A percentile compares a stretch with the other conserved stretches of the same genome.
Conservation (phyloP, 768 basidiomycete genomes). For the Boletus edulis region DNA sequence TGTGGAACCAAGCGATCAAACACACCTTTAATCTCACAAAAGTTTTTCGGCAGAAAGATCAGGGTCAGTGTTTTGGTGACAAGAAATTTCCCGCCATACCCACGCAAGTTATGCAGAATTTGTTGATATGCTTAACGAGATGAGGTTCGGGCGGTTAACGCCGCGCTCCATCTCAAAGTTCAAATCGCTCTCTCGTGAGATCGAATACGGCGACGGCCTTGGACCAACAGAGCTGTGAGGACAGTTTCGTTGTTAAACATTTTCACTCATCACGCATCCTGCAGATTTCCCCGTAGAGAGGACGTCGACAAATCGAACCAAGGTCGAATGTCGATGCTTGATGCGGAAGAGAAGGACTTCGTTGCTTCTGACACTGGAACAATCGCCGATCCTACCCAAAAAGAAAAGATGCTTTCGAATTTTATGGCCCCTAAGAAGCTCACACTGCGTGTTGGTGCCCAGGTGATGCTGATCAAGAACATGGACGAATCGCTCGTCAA, state of each 20-base stretch:
- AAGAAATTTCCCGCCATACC: not conserved
- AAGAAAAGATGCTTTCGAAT: constrained; percentile 79
- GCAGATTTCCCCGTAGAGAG: constrained; percentile 88
- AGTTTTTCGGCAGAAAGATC: constrained; percentile 93
- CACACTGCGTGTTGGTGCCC: constrained; percentile 73
- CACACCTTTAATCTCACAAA: constrained; percentile 91
- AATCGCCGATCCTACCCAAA: constrained; percentile 50
- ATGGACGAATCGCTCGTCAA: constrained; percentile 89
- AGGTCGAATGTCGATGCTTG: constrained; percentile 60
- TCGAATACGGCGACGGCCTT: constrained; percentile 76
- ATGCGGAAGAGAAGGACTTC: constrained; percentile 53
- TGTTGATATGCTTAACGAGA: constrained; percentile 96
- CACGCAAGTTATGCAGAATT: constrained; percentile 56
- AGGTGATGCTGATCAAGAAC: constrained; percentile 97
- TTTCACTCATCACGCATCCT: not conserved
- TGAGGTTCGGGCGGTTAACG: constrained; percentile 84
- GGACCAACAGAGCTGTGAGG: constrained; percentile 88
- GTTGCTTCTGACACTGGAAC: constrained; percentile 62
- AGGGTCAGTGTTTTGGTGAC: constrained; percentile 48
- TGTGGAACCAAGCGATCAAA: constrained; percentile 72
- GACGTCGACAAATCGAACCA: constrained; percentile 88
- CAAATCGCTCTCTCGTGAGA: constrained; percentile 62
- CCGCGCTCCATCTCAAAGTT: constrained; percentile 67
- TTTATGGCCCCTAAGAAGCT: constrained; percentile 84
- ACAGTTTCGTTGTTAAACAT: not conserved